phyloP scores from a whole-genome alignment of 768 basidiomycete genomes.

The Tylopilus intermedius region DNA sequence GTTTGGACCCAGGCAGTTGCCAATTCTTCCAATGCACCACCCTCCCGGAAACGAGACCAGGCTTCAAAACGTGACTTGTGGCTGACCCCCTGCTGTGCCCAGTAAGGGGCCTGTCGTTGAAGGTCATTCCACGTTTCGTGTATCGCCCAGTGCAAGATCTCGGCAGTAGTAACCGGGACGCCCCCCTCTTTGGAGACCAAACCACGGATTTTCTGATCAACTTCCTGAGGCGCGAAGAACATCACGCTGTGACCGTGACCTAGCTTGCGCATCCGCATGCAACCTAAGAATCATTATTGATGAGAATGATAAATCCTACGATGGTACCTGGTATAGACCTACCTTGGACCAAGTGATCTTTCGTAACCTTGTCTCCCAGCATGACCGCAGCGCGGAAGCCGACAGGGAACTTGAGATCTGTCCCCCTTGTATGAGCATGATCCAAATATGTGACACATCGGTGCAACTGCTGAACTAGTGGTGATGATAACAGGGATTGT shows the following conservation, averaged over 20 bases:
- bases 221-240: slow-evolving; percentile 1
- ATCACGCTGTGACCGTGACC: neutral
- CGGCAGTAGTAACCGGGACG: neutral
- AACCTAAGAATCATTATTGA: neutral
- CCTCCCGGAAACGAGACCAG: neutral
- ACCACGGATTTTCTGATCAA: neutral
- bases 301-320: neutral
- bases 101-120: neutral
- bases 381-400: neutral
- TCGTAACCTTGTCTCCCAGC: neutral
- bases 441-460: neutral
- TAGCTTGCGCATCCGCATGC: neutral
- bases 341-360: slow-evolving; percentile 1
- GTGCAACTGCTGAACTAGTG: neutral
- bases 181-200: neutral
- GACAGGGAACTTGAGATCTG: neutral
- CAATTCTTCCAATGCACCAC: neutral
- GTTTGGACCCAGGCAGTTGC: neutral
- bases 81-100: neutral
- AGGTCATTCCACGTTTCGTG: neutral
- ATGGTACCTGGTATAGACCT: too few species aligned
- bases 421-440: neutral
- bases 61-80: neutral
- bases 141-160: neutral
- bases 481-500: neutral